Base-by-base conservation (phyloP, 2,329 filamentous ascomycete genomes). In the Kalaharituber pfeilii region DNA sequence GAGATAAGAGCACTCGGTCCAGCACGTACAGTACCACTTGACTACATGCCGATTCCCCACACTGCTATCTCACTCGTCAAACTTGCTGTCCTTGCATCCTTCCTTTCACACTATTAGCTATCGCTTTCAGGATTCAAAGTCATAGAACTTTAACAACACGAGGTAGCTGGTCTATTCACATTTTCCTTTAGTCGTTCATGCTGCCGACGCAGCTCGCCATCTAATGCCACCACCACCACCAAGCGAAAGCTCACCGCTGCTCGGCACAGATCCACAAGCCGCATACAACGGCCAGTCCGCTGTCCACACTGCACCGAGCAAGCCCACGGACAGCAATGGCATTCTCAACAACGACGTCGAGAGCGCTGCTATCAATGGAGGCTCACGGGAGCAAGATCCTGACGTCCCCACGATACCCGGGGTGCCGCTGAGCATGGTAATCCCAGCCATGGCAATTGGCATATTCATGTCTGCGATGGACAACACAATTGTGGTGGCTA, bases 401-500 rank as follows among this genome's bases (percentile, higher is more conserved):
- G n/a, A 24, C 25, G 42, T 47, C 15, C 42, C 42, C 13, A 6
- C 24, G 3, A 47, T 47, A 47, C 69, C 72, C 0, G 73, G 75
- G 57, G 69, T 75, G 5, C 70, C 67, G 57, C 71, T 82, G 65
- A 72, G 72, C 53, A 76, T 75, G 60, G 76, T 82, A 53, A 67
- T 81, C 29, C 79, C 79, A 2, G 77, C 79, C 1, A 67, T 82
- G 49, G 75, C 73, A 7, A 73, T 81, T 52, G 79, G 79, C 80
- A 70, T 87, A 39, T 85, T 84, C 64, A 72, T 89, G 6, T 75
- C 80, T 20, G 81, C 84, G 3, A 74, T 81, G 51, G 84, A 89
- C 64, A 82, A 87, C 66, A 85, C 85, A 0, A 59, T 60, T 44
- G 51, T 61, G 26, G 78, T 88, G 50, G 79, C 79, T n/a, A 80